phyloP scores from a whole-genome alignment of 768 basidiomycete genomes.

The Thelephora aurantiotincta region DNA sequence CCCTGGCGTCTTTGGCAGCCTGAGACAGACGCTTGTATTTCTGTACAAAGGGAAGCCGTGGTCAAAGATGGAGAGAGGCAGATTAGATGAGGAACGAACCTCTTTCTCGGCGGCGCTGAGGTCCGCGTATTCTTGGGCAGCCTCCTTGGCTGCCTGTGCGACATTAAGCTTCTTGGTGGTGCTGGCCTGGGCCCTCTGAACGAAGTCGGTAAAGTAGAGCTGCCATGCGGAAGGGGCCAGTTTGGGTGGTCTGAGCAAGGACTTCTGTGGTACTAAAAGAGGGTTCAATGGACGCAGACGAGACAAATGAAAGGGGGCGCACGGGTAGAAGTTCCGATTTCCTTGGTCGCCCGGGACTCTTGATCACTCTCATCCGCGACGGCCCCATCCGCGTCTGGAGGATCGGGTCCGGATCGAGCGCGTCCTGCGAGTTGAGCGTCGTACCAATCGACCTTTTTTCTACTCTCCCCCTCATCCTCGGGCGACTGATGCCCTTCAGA shows the following conservation, averaged over 20 bases:
- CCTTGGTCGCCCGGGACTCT: no score
- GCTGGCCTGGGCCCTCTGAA: slow-evolving; percentile 70
- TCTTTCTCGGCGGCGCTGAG: slow-evolving; percentile 73
- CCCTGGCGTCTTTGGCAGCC: slow-evolving; percentile 72
- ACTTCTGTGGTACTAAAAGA: slow-evolving; percentile 53
- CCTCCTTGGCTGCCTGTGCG: slow-evolving; percentile 90
- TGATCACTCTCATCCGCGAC: no score
- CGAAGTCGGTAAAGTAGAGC: slow-evolving; percentile 92
- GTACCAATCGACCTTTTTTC: no score
- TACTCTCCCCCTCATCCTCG: no score
- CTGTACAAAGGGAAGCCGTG: slow-evolving; percentile 24
- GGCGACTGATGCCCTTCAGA: no score
- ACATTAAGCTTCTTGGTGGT: slow-evolving; percentile 83
- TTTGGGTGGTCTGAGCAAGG: slow-evolving; percentile 78
- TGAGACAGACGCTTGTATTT: slow-evolving; percentile 79
- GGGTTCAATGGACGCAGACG: slow-evolving; percentile 6
- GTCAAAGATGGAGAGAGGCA: slow-evolving; percentile 1
- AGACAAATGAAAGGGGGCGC: no score
- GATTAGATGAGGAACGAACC: slow-evolving; percentile 27
- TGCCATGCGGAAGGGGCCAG: slow-evolving; percentile 93
- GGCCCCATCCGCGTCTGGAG: no score
- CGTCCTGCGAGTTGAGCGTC: no score
- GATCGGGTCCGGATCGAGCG: no score
- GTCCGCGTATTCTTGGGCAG: slow-evolving; percentile 77
- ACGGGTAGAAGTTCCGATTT: no score